Conservation (phyloP, 192 early-diverging fungal genomes). For the Podila minutissima region DNA sequence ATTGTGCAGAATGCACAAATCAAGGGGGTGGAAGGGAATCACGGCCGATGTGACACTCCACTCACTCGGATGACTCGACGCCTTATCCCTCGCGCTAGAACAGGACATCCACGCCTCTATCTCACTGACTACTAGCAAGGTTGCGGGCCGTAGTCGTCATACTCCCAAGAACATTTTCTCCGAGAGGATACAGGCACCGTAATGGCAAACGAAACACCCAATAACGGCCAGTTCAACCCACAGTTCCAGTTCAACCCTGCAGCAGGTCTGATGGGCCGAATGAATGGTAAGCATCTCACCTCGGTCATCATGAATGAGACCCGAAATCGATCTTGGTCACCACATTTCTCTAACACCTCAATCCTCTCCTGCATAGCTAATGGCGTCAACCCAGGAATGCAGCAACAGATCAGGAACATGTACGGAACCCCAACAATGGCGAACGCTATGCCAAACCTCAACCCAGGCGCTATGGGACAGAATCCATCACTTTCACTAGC, state of each 20-base stretch:
- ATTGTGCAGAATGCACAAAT: too few species aligned
- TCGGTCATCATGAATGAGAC: too few species aligned
- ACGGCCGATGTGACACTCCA: too few species aligned
- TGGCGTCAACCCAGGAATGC: slow-evolving; percentile 35
- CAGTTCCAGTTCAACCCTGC: slow-evolving; percentile 42
- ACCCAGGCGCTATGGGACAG: slow-evolving; percentile 25
- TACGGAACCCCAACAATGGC: slow-evolving; percentile 48
- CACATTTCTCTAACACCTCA: not conserved
- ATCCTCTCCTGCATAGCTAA: slow-evolving; percentile 14
- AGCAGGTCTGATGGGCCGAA: slow-evolving; percentile 34
- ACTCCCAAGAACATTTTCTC: too few species aligned
- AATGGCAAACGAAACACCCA: slow-evolving; percentile 49
- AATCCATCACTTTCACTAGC: slow-evolving; percentile 28
- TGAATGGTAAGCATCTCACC: slow-evolving; percentile 26
- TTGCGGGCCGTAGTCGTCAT: too few species aligned
- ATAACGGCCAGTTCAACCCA: slow-evolving; percentile 41
- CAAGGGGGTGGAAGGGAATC: too few species aligned
- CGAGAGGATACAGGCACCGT: not conserved
- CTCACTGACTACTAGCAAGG: too few species aligned
- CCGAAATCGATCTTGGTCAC: too few species aligned
- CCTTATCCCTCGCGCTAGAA: too few species aligned
- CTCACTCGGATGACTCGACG: too few species aligned
- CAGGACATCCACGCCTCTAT: too few species aligned
- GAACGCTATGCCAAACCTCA: slow-evolving; percentile 44
- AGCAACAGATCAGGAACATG: slow-evolving; percentile 46